phyloP scores from a whole-genome alignment of 495 filamentous ascomycete genomes.

The Xanthoparmelia taractica region DNA sequence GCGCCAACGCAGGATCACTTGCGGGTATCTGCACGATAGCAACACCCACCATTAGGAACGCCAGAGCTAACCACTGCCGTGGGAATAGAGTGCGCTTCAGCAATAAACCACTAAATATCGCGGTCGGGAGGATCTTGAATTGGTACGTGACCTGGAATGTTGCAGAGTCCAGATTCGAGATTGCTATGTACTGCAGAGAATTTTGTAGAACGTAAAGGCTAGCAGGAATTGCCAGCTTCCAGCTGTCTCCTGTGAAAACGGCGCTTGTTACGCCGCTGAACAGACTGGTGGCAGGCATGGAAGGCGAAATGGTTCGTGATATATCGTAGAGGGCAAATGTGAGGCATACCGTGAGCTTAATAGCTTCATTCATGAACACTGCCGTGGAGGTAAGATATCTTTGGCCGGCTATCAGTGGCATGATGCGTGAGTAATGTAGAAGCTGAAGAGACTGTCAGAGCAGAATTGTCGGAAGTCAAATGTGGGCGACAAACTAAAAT shows the following conservation, averaged over 20 bases:
- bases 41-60: conserved; percentile 76
- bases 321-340: conserved; percentile 85
- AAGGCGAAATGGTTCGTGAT: conserved; percentile 61
- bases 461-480: neutral
- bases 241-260: conserved; percentile 87
- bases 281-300: conserved; percentile 69
- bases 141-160: conserved; percentile 92
- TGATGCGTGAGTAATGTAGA: conserved; percentile 87
- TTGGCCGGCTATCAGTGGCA: conserved; percentile 72
- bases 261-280: conserved; percentile 70
- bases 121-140: conserved; percentile 84
- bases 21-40: conserved; percentile 78
- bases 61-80: conserved; percentile 69
- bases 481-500: conserved; percentile 51
- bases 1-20: conserved; percentile 39
- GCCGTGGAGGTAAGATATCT: conserved; percentile 91
- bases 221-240: conserved; percentile 91
- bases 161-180: conserved; percentile 84
- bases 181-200: conserved; percentile 81
- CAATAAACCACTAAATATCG: conserved; percentile 76
- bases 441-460: conserved; percentile 43
- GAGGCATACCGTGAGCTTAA: conserved; percentile 79
- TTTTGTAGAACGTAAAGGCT: conserved; percentile 85
- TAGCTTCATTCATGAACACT: conserved; percentile 85
- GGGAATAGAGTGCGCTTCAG: conserved; percentile 59